Conservation (phyloP, 257 asterid species). For the Linderniella brevidens region DNA sequence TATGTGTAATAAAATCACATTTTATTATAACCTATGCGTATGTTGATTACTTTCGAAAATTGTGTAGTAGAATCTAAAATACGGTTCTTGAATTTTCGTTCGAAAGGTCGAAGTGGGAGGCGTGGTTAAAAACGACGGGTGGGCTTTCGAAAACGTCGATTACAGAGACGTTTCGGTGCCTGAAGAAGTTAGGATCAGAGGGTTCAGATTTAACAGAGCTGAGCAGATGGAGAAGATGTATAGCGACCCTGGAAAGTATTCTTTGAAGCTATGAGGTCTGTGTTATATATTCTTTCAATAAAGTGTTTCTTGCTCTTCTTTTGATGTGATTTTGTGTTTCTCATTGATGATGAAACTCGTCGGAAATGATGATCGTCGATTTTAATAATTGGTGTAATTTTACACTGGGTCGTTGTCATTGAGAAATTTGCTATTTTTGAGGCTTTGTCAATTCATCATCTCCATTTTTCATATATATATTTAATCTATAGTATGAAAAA, state of each 20-base stretch:
- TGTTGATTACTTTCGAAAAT: neutral
- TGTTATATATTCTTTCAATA: neutral
- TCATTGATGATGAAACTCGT: too few species aligned
- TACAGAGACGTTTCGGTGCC: constrained; percentile 45
- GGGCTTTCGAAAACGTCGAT: constrained; percentile 66
- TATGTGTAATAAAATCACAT: neutral
- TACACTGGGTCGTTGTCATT: too few species aligned
- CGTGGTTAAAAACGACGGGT: constrained; percentile 55
- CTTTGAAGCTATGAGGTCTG: constrained; percentile 25
- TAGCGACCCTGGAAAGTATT: constrained; percentile 46
- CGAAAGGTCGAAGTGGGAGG: constrained; percentile 68
- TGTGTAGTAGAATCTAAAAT: neutral
- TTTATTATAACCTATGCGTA: neutral
- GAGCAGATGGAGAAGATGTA: constrained; percentile 56
- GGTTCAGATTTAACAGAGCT: constrained; percentile 51
- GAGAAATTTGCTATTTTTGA: too few species aligned
- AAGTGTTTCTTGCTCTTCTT: neutral
- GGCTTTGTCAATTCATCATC: too few species aligned
- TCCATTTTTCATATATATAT: too few species aligned
- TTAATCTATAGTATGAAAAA: too few species aligned
- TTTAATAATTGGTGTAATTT: too few species aligned
- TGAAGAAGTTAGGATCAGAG: constrained; percentile 89
- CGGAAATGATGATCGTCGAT: too few species aligned
- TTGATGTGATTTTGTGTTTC: too few species aligned
- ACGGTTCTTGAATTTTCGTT: neutral